Conservation (phyloP, 108 stramenopile species). For the Skeletonema potamos region DNA sequence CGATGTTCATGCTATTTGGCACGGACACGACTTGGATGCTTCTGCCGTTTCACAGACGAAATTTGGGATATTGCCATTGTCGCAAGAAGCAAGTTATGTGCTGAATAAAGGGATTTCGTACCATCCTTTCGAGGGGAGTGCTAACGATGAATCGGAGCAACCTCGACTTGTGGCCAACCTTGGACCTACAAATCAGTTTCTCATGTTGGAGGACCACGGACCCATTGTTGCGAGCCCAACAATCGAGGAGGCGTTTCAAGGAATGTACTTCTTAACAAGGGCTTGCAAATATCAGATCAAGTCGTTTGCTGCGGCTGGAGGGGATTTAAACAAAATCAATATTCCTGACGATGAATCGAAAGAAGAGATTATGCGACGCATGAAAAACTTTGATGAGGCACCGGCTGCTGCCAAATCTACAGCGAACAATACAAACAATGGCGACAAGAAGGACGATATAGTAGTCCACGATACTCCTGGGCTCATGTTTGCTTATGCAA, state of each 20-base stretch:
- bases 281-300: conserved; percentile 47
- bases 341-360: conserved; percentile 27
- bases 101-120: conserved; percentile 44
- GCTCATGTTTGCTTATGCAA: conserved; percentile 46
- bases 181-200: conserved; percentile 42
- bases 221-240: conserved; percentile 46
- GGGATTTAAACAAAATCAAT: conserved; percentile 36
- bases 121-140: conserved; percentile 44
- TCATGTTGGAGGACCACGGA: conserved; percentile 48
- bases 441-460: too few relatives aligned
- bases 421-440: too few relatives aligned
- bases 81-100: conserved; percentile 47
- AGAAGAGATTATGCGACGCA: conserved; percentile 32
- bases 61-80: conserved; percentile 42
- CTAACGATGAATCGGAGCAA: conserved; percentile 32
- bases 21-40: conserved; percentile 46
- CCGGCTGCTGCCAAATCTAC: too few relatives aligned
- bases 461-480: conserved; percentile 4
- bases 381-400: conserved; percentile 45
- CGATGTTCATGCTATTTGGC: conserved; percentile 49
- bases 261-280: conserved; percentile 47
- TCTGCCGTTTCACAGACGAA: conserved; percentile 41
- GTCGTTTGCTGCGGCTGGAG: conserved; percentile 33
- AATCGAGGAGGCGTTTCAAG: conserved; percentile 43
- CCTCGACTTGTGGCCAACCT: conserved; percentile 42